Base-by-base conservation (phyloP, 2,329 filamentous ascomycete species). In the Pseudogymnoascus sp. region DNA sequence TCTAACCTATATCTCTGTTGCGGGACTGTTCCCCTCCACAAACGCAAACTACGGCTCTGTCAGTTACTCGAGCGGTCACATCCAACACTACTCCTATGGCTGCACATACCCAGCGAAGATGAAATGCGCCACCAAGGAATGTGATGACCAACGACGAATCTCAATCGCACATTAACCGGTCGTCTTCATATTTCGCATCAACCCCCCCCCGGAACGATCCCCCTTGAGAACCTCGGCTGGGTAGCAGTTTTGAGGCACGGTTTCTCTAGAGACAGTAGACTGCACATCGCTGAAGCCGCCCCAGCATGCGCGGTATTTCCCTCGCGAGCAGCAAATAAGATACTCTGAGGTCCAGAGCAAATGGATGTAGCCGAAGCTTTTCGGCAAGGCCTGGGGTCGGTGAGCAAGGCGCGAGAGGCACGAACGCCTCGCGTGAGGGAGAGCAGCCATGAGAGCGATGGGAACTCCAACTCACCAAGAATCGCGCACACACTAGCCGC, bases 401-500 rank as follows among this genome's bases (percentile, higher is more conserved):
- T 76, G 65, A 70, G 69, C 64, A 67, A 64, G 62, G 72, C 72
- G 47, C 68, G 71, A 47, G 69, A 74, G 40, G 70, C 69, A 26
- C 72, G 71, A 61, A 67, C 65, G 11, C 60, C 70, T 42, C 70
- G 64, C 15, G 65, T 62, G 11, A 67, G 71, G 36, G 72, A 74
- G 62, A 71, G 70, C 40, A 73, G 71, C 61, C 70, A 73, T 53
- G 82, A 84, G 65, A 77, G 71, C 62, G 83, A 84, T 65, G 76
- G 79, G 70, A 75, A 79, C 69, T 76, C 82, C 64, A 75, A 79
- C 69, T 76, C 82, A 64, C 79, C 83, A 71, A 81, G 88, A 68
- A 87, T 92, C 68, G 89, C 89, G 31, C 89, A 93, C 73, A 93
- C 90, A 5, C 76, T 93, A 71, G 91, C 89, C 60, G 90, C 90